Base-by-base conservation (phyloP, 31 red algal species). In the Odonthalia washingtoniensis region DNA sequence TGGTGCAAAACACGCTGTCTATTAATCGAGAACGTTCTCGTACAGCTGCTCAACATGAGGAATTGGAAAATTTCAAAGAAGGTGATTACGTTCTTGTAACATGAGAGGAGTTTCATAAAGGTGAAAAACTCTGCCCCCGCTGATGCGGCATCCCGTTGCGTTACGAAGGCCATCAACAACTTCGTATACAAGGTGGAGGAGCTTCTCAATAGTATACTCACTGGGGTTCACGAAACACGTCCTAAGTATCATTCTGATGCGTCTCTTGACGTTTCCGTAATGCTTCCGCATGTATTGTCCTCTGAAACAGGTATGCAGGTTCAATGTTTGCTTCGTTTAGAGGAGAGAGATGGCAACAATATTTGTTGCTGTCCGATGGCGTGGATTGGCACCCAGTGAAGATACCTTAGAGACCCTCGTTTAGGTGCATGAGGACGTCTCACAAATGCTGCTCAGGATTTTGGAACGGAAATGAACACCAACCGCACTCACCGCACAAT, bases 151-250 rank as follows among this genome's bases (percentile, higher is more conserved):
- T 36, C 34, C 6, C 38, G 17, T 24, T 12, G 74, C 33, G 40
- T 77, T 16, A 40, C 35, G 6, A 77, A 40, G 28, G 38, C 38
- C 36, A 17, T 45, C 41, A 77, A 77, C 28, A 36, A 77, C 12
- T 77, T 44, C 38, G 74, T 77, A 16, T 77, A 45, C 28, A 5
- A 45, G 35, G 74, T 77, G 27, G 32, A 77, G 28, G 74, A 77
- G 12, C 74, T 77, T 5, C 9, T 24, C 5, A 77, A 12, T 36
- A 37, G 74, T 27, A 39, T 34, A 44, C 28, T 46, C 38, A 18
- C 21, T 27, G 9, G 12, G 40, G 17, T 77, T 34, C 32, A 77
- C 28, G 74, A 9, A 34, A 34, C 9, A 70, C n/a, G 66, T 34
- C 66, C 31, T 37, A 70, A 70, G 31, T 70, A 21, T 37, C 28